Conservation (phyloP, 2,329 filamentous ascomycete genomes). For the Colletotrichum scovillei region DNA sequence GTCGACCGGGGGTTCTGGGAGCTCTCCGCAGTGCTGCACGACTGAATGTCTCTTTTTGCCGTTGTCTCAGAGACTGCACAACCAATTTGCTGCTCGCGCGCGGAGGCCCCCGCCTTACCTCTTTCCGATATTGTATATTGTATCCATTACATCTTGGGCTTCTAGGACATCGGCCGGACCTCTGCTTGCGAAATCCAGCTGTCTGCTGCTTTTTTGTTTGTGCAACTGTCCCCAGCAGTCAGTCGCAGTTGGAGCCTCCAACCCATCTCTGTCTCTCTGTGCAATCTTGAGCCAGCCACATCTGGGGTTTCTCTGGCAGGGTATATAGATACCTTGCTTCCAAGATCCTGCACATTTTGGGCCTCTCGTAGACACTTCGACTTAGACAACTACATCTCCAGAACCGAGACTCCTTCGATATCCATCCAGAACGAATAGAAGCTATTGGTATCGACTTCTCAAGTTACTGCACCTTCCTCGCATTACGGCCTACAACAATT, state of each 20-base stretch:
- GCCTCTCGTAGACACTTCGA: conserved; percentile 30
- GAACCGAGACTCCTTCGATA: background rate
- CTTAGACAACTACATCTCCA: conserved; percentile 6
- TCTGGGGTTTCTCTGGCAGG: conserved; percentile 38
- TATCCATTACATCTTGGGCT: conserved; percentile 37
- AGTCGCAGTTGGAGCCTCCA: conserved; percentile 35
- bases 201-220: conserved; percentile 32
- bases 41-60: conserved; percentile 49
- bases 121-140: conserved; percentile 37
- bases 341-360: conserved; percentile 44
- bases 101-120: conserved; percentile 37
- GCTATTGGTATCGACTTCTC: background rate
- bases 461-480: background rate
- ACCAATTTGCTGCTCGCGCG: conserved; percentile 46
- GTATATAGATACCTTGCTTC: conserved; percentile 52
- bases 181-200: conserved; percentile 21
- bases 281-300: conserved; percentile 45
- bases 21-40: conserved; percentile 44
- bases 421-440: background rate
- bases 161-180: conserved; percentile 10
- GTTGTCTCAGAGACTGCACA: conserved; percentile 58
- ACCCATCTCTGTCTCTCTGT: conserved; percentile 43
- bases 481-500: background rate
- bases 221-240: conserved; percentile 31
- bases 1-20: conserved; percentile 42